A percentile compares a stretch with the other conserved stretches of the same genome.
Conservation (phyloP, 164 flowering plant species). For the Akebia trifoliata region DNA sequence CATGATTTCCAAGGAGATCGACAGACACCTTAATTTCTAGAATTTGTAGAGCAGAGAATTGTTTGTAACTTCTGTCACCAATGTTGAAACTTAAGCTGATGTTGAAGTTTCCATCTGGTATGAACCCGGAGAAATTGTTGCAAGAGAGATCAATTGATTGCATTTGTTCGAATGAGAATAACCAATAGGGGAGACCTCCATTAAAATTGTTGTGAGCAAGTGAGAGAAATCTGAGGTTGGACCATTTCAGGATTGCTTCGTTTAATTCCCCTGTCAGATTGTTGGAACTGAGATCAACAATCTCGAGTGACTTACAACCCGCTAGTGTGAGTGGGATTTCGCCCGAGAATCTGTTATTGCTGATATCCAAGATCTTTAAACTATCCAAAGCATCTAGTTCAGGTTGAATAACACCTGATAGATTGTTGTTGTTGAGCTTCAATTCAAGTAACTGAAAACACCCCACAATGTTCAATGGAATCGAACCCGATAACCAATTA, state of each 20-base stretch:
- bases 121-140: slow-evolving; percentile 71
- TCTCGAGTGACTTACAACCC: slow-evolving; percentile 85
- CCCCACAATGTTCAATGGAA: slow-evolving; percentile 81
- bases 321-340: slow-evolving; percentile 89
- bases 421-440: slow-evolving; percentile 69
- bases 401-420: slow-evolving; percentile 79
- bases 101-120: slow-evolving; percentile 72
- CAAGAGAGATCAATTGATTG: slow-evolving; percentile 61
- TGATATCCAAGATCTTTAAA: slow-evolving; percentile 69
- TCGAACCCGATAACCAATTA: slow-evolving; percentile 67
- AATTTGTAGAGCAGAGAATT: slow-evolving; percentile 6
- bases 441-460: slow-evolving; percentile 85
- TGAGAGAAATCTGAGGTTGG: slow-evolving; percentile 66
- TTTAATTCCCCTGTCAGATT: slow-evolving; percentile 64
- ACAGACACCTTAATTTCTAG: slow-evolving; percentile 32
- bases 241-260: slow-evolving; percentile 83
- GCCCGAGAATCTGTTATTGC: slow-evolving; percentile 75
- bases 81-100: slow-evolving; percentile 42
- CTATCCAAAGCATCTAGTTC: slow-evolving; percentile 90
- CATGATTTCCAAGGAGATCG: slow-evolving; percentile 31
- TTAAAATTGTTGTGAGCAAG: slow-evolving; percentile 63
- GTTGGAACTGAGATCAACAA: slow-evolving; percentile 83
- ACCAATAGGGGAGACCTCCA: slow-evolving; percentile 74
- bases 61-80: slow-evolving; percentile 12
- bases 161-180: slow-evolving; percentile 58